A percentile compares a stretch with the other conserved stretches of the same genome.
These are phyloP conservation scores for Sporothrix euskadiensis DNA, from an alignment of 2,329 filamentous ascomycete species.

Conservation along the genomic window DNA sequence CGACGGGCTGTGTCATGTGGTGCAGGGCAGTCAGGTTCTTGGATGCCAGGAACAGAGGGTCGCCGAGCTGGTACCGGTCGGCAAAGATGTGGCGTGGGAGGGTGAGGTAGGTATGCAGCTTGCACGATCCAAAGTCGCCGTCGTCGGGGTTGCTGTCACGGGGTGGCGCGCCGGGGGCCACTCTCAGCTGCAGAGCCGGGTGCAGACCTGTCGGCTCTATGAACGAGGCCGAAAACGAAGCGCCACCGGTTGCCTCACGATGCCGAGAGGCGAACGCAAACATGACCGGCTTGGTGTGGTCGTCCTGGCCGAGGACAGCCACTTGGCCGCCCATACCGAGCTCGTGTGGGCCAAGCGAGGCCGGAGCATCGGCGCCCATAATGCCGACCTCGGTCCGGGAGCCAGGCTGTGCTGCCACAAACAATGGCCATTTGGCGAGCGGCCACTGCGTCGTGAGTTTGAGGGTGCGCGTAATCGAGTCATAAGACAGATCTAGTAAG, in stretches of 20 bases:
- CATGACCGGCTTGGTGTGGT: constrained; percentile 69
- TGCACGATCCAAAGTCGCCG: constrained; percentile 50
- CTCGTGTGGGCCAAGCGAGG: constrained; percentile 66
- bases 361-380: constrained; percentile 63
- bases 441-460: constrained; percentile 67
- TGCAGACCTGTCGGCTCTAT: constrained; percentile 76
- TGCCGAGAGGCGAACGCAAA: constrained; percentile 86
- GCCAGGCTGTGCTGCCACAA: constrained; percentile 44
- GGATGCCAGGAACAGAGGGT: constrained; percentile 73
- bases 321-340: constrained; percentile 76
- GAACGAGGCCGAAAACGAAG: constrained; percentile 65
- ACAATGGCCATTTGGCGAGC: constrained; percentile 45
- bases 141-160: constrained; percentile 34
- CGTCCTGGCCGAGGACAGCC: constrained; percentile 73
- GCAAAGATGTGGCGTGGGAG: constrained; percentile 80
- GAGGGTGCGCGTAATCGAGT: constrained; percentile 64
- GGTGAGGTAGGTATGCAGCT: constrained; percentile 76
- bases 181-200: constrained; percentile 70
- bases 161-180: constrained; percentile 56
- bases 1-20: constrained; percentile 72
- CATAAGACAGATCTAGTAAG: constrained; percentile 76
- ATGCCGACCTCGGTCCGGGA: constrained; percentile 79
- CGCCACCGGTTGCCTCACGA: constrained; percentile 51
- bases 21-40: constrained; percentile 73
- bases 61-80: constrained; percentile 81